Evolutionary conservation across 495 filamentous ascomycete species (phyloP).

Genomic region (Tuber microsphaerosporum): DNA sequence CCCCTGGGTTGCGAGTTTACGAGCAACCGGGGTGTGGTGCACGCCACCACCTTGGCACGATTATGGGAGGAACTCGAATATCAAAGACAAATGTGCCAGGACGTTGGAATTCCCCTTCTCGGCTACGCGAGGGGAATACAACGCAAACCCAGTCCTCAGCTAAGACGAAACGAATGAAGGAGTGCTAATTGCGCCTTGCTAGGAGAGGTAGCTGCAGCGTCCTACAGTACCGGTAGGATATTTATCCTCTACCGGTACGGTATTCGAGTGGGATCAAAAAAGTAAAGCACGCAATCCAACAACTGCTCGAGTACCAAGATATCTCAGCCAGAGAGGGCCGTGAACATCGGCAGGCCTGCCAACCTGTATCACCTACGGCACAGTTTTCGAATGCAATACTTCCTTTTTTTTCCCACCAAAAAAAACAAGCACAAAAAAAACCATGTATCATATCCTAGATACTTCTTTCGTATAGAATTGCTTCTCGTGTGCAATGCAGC

Average conservation of each 20-base stretch:
- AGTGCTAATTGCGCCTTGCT: neutral
- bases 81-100: neutral
- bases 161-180: neutral
- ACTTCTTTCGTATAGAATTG: neutral
- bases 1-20: no score
- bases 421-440: neutral
- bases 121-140: neutral
- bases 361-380: neutral
- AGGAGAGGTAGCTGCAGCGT: neutral
- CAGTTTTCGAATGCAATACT: neutral
- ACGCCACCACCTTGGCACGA: no score
- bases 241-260: no score
- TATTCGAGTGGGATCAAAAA: neutral
- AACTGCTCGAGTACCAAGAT: neutral
- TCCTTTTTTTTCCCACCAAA: neutral
- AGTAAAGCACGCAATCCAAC: neutral
- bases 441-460: neutral
- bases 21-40: no score
- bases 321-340: neutral
- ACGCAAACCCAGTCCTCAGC: neutral
- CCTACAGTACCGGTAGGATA: no score
- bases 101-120: neutral
- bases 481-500: neutral
- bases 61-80: neutral
- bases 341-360: neutral